phyloP scores from a whole-genome alignment of 1,284 basidiomycete species.

The Ceratobasidium sp. region DNA sequence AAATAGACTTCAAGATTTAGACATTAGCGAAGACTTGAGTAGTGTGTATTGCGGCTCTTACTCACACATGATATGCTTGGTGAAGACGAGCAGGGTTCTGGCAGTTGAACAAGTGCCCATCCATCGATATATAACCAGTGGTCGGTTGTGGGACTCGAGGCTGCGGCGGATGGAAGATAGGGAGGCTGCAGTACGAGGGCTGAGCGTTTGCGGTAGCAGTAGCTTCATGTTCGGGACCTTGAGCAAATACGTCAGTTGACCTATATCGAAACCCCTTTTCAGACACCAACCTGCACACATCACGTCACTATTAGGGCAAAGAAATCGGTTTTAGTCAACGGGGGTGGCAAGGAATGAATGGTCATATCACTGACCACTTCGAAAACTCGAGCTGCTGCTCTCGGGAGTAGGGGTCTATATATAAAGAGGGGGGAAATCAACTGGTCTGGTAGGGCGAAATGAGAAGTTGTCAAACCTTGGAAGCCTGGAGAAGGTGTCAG shows the following conservation, averaged over 20 bases:
- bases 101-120: constrained; percentile 66
- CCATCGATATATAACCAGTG: constrained; percentile 64
- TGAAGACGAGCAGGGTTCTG: constrained; percentile 65
- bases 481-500: not conserved
- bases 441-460: no score
- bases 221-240: constrained; percentile 63
- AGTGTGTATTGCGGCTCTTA: no score
- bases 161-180: constrained; percentile 63
- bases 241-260: not conserved
- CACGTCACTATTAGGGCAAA: constrained; percentile 57
- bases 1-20: constrained; percentile 58
- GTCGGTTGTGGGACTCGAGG: constrained; percentile 46
- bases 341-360: not conserved
- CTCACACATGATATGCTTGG: constrained; percentile 58
- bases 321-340: not conserved
- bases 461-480: no score
- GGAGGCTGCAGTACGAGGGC: constrained; percentile 66
- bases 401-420: constrained; percentile 65
- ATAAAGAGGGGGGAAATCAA: no score
- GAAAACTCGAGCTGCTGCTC: constrained; percentile 64
- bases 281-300: constrained; percentile 61
- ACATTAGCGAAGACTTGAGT: not conserved
- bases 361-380: constrained; percentile 60
- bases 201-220: constrained; percentile 56
- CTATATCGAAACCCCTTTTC: not conserved